Evolutionary conservation across 441 rosid species (phyloP).

Genomic region (Euphorbia corollata): DNA sequence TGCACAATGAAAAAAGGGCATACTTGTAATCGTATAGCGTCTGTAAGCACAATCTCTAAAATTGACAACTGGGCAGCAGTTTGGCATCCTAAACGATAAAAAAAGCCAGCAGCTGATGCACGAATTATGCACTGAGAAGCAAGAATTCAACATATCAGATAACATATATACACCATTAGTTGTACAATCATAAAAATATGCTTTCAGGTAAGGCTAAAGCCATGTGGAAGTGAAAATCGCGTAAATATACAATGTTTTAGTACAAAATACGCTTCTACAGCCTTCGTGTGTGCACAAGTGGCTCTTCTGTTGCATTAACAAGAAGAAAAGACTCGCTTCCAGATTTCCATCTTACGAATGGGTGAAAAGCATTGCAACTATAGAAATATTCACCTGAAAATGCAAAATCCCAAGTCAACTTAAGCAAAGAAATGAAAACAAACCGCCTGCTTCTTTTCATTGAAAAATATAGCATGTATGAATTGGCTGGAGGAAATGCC

Average conservation of each 20-base stretch:
- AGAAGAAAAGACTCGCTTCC: slow-evolving; percentile 64
- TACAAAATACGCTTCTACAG: too few species aligned
- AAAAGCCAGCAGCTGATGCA: slow-evolving; percentile 59
- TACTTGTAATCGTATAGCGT: slow-evolving; percentile 81
- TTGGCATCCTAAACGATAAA: slow-evolving; percentile 31
- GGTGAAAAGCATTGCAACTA: slow-evolving; percentile 73
- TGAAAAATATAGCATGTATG: slow-evolving; percentile 12
- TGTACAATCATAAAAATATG: too few species aligned
- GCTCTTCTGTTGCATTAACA: slow-evolving; percentile 48
- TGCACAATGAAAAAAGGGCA: slow-evolving; percentile 21
- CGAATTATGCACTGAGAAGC: slow-evolving; percentile 68
- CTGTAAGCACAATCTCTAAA: slow-evolving; percentile 48
- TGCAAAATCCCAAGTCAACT: slow-evolving; percentile 16
- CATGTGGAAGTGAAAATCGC: too few species aligned
- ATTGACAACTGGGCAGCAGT: slow-evolving; percentile 38
- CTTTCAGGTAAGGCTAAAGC: not conserved
- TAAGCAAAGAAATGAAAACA: slow-evolving; percentile 23
- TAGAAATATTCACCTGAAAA: slow-evolving; percentile 66
- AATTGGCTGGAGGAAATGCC: slow-evolving; percentile 18
- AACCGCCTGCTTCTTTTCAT: not conserved
- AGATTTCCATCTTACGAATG: slow-evolving; percentile 66
- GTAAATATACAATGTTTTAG: too few species aligned
- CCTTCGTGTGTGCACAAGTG: too few species aligned
- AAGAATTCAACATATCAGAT: slow-evolving; percentile 26
- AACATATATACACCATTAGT: too few species aligned